These are phyloP conservation scores for Prunus padus DNA, from an alignment of 306 rosid genomes.

Conservation along the genomic window DNA sequence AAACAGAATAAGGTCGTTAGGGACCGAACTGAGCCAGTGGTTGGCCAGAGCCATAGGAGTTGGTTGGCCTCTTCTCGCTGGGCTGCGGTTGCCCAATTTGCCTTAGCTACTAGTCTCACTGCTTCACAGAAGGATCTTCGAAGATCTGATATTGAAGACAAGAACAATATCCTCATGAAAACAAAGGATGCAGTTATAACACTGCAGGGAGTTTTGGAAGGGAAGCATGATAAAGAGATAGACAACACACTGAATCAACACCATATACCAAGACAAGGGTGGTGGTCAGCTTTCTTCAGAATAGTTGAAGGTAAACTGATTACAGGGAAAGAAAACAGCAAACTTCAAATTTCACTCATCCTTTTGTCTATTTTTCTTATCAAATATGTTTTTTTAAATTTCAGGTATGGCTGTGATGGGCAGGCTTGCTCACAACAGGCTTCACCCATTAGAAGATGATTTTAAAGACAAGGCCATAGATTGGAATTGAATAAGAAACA, in stretches of 20 bases:
- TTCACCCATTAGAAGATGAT: slow-evolving; percentile 35
- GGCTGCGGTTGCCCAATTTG: slow-evolving; percentile 67
- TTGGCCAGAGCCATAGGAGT: slow-evolving; percentile 32
- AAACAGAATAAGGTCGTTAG: slow-evolving; percentile 21
- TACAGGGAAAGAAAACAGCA: too few species aligned
- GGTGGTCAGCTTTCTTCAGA: slow-evolving; percentile 76
- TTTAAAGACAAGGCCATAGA: slow-evolving; percentile 31
- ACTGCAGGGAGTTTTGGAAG: slow-evolving; percentile 72
- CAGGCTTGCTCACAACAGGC: slow-evolving; percentile 43
- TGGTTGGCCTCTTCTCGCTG: slow-evolving; percentile 47
- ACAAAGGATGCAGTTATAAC: slow-evolving; percentile 68
- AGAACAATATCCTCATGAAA: slow-evolving; percentile 38
- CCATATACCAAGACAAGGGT: slow-evolving; percentile 51
- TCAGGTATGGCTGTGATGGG: slow-evolving; percentile 59
- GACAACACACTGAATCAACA: slow-evolving; percentile 39
- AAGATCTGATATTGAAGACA: slow-evolving; percentile 29
- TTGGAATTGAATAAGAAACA: slow-evolving; percentile 13
- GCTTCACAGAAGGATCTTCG: slow-evolving; percentile 57
- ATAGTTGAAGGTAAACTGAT: slow-evolving; percentile 54
- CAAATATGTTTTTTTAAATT: background rate
- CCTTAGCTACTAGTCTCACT: slow-evolving; percentile 67
- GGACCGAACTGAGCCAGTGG: slow-evolving; percentile 23
- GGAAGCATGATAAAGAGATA: slow-evolving; percentile 67
- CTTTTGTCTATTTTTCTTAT: background rate
- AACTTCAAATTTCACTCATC: background rate